phyloP scores from a whole-genome alignment of 768 basidiomycete species.

The Xerocomellus amylosporus region DNA sequence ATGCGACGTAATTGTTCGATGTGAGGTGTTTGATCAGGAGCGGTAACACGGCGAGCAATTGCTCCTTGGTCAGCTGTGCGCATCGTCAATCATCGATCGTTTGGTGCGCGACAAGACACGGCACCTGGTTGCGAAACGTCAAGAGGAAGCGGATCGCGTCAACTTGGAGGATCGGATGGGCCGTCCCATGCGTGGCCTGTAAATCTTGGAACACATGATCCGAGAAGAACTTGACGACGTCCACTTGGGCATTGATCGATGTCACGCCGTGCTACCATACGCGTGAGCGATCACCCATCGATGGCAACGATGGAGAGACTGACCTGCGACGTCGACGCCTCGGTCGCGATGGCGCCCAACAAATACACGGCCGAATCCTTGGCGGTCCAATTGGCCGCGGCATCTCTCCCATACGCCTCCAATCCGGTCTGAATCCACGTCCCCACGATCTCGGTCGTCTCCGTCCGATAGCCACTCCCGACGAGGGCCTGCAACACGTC shows the following conservation, averaged over 20 bases:
- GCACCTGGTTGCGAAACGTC: constrained; percentile 93
- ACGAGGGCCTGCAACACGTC: constrained; percentile 95
- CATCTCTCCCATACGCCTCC: constrained; percentile 61
- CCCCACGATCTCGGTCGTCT: constrained; percentile 85
- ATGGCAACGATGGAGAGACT: constrained; percentile 14
- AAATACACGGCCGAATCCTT: constrained; percentile 95
- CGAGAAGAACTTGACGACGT: constrained; percentile 94
- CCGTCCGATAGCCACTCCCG: constrained; percentile 70
- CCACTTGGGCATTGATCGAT: constrained; percentile 85
- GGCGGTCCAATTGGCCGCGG: constrained; percentile 70
- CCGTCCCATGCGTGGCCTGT: constrained; percentile 59
- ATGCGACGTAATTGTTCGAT: constrained; percentile 86
- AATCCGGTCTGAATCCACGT: constrained; percentile 81
- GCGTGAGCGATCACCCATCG: background rate
- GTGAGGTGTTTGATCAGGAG: constrained; percentile 78
- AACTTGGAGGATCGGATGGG: constrained; percentile 90
- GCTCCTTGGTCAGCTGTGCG: constrained; percentile 81
- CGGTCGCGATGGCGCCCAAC: constrained; percentile 88
- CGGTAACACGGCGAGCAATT: constrained; percentile 88
- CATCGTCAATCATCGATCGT: background rate
- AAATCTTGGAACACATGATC: constrained; percentile 88
- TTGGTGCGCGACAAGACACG: background rate
- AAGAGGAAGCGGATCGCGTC: constrained; percentile 94
- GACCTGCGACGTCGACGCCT: constrained; percentile 83
- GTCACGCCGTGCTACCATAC: constrained; percentile 80